phyloP scores from a whole-genome alignment of 2,329 filamentous ascomycete genomes.

The Emydomyces testavorans region DNA sequence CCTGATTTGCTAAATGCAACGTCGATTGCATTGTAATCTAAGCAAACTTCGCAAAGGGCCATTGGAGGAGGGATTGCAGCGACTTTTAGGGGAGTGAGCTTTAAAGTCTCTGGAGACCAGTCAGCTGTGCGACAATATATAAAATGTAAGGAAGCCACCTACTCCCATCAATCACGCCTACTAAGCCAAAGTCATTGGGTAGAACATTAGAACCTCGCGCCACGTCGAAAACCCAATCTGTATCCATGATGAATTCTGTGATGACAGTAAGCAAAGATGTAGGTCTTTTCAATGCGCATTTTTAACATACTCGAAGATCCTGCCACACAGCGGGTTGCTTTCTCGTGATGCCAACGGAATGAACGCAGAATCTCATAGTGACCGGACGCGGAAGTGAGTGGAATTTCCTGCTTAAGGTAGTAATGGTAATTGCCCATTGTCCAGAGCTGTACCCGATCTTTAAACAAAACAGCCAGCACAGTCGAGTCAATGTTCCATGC shows the following conservation, averaged over 20 bases:
- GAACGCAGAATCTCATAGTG: conserved; percentile 20
- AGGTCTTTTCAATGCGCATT: background rate
- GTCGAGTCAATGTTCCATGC: conserved; percentile 89
- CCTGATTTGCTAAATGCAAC: conserved; percentile 59
- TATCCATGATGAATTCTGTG: conserved; percentile 42
- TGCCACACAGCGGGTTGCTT: conserved; percentile 55
- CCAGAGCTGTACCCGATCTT: conserved; percentile 77
- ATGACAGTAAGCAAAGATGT: background rate
- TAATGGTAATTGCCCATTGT: conserved; percentile 97
- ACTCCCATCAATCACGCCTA: conserved; percentile 75
- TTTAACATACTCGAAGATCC: conserved; percentile 39
- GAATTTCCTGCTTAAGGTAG: conserved; percentile 87
- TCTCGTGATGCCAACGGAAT: conserved; percentile 72
- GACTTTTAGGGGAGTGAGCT: conserved; percentile 71
- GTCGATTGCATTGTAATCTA: conserved; percentile 56
- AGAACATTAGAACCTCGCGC: conserved; percentile 56
- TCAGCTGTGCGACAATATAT: conserved; percentile 14
- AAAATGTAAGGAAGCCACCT: conserved; percentile 22
- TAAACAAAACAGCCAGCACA: conserved; percentile 69
- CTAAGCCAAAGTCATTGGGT: conserved; percentile 65
- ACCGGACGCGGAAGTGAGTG: conserved; percentile 27
- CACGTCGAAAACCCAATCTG: conserved; percentile 58
- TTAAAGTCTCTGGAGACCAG: conserved; percentile 45
- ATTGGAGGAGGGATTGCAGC: conserved; percentile 89
- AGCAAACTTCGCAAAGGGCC: conserved; percentile 62